phyloP scores from a whole-genome alignment of 768 basidiomycete genomes.

The Boletus tomentosulus region DNA sequence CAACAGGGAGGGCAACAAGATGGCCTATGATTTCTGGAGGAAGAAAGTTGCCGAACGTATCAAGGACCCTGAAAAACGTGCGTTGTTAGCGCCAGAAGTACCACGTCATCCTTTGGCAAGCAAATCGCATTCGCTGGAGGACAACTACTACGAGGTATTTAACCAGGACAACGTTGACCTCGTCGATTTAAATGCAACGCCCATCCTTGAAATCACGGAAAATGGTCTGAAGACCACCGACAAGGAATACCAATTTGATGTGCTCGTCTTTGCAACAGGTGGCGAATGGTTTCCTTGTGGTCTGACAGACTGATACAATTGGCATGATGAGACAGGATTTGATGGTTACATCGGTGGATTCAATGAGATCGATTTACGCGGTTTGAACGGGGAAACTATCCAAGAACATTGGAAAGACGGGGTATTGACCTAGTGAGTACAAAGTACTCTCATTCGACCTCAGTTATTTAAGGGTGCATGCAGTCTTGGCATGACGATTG shows the following conservation, averaged over 20 bases:
- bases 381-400: conserved; percentile 8
- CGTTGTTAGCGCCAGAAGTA: conserved; percentile 10
- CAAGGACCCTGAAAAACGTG: conserved; percentile 10
- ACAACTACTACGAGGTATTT: conserved; percentile 11
- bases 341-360: conserved; percentile 6
- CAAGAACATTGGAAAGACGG: conserved; percentile 15
- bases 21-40: conserved; percentile 12
- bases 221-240: conserved; percentile 7
- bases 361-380: conserved; percentile 9
- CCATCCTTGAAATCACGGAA: conserved; percentile 8
- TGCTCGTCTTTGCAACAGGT: conserved; percentile 17
- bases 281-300: not conserved
- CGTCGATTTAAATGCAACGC: conserved; percentile 3
- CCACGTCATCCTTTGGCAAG: conserved; percentile 7
- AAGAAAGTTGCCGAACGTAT: conserved; percentile 11
- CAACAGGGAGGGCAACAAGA: conserved; percentile 1
- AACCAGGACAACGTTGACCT: conserved; percentile 17
- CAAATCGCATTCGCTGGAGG: conserved; percentile 9
- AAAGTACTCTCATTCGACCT: not conserved
- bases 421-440: conserved; percentile 12
- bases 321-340: conserved; percentile 5
- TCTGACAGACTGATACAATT: not conserved
- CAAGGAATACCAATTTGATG: conserved; percentile 10
- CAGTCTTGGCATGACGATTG: conserved; percentile 14
- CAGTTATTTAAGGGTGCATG: not conserved